Conservation (phyloP, 331 rosid genomes). For the Prunus yedoensis region DNA sequence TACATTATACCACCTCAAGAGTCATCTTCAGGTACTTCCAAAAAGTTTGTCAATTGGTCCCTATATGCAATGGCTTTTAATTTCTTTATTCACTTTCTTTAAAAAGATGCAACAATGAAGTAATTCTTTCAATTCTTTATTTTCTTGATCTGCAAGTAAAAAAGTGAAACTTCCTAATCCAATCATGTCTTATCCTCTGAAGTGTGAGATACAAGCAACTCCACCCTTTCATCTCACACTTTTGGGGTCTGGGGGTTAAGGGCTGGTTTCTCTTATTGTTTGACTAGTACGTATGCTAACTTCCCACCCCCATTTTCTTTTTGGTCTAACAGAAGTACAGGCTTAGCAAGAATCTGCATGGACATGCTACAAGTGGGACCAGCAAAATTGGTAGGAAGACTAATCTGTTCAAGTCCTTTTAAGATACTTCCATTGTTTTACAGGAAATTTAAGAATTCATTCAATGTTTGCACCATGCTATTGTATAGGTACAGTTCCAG, state of each 20-base stretch:
- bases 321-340: conserved; percentile 75
- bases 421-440: not conserved
- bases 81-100: no score
- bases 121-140: not conserved
- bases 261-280: no score
- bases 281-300: not conserved
- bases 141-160: conserved; percentile 10
- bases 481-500: conserved; percentile 37
- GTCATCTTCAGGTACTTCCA: conserved; percentile 86
- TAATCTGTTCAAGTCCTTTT: not conserved
- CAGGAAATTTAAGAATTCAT: not conserved
- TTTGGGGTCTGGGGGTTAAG: no score
- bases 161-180: not conserved
- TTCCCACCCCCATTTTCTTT: conserved; percentile 17
- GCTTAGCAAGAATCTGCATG: conserved; percentile 87
- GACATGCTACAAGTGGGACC: conserved; percentile 58
- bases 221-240: no score
- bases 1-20: conserved; percentile 88
- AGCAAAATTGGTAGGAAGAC: conserved; percentile 63
- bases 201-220: no score
- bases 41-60: not conserved
- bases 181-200: no score
- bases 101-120: not conserved
- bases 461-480: not conserved
- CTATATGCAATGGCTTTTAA: no score